Percentiles rank a stretch among this genome's conserved stretches.
These are phyloP conservation scores for Phytophthora idaei DNA, from an alignment of 352 stramenopile species.

Conservation along the genomic window DNA sequence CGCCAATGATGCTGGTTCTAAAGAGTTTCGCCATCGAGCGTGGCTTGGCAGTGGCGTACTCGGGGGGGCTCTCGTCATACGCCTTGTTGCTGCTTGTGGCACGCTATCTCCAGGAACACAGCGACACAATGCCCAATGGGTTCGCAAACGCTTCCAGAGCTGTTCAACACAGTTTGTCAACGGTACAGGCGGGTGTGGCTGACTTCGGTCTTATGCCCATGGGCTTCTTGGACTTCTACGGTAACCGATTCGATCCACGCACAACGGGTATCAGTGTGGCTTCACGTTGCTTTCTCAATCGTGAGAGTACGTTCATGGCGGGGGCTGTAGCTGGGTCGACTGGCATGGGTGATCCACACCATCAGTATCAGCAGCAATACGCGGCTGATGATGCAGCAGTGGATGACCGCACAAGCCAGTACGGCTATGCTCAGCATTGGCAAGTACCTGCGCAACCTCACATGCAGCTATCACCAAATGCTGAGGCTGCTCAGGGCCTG, in stretches of 20 bases:
- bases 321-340: constrained; percentile 17
- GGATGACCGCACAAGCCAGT: constrained; percentile 56
- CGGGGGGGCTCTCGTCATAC: constrained; percentile 96
- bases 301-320: constrained; percentile 59
- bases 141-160: constrained; percentile 67
- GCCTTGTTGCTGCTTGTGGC: constrained; percentile 96
- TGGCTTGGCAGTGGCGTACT: constrained; percentile 95
- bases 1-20: constrained; percentile 96
- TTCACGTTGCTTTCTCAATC: constrained; percentile 81
- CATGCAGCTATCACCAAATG: constrained; percentile 51
- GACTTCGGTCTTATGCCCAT: constrained; percentile 96
- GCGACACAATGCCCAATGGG: constrained; percentile 65
- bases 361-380: constrained; percentile 56
- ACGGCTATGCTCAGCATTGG: constrained; percentile 63
- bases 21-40: constrained; percentile 95
- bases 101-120: constrained; percentile 92
- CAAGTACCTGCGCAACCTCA: constrained; percentile 52
- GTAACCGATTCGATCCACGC: constrained; percentile 92
- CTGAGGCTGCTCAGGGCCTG: constrained; percentile 63
- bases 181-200: constrained; percentile 61
- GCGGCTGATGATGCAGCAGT: constrained; percentile 51
- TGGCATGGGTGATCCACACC: constrained; percentile 37
- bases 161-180: constrained; percentile 62
- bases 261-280: constrained; percentile 91
- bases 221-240: constrained; percentile 98